Conservation (phyloP, 2,329 filamentous ascomycete species). For the Penicillium rolfsii region DNA sequence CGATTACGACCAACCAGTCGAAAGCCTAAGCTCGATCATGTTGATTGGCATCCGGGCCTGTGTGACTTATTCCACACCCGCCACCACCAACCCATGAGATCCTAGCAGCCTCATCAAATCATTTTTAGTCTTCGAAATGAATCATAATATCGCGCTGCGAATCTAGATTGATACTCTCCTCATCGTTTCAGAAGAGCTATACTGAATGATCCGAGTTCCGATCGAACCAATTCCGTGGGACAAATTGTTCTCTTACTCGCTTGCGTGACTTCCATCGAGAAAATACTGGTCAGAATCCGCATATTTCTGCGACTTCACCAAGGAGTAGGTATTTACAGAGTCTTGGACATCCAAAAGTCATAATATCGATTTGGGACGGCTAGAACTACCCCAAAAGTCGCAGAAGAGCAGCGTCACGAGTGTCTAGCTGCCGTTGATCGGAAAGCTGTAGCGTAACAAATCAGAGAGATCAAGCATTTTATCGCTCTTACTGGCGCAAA, state of each 20-base stretch:
- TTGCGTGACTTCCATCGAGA: too few species aligned
- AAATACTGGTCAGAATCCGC: too few species aligned
- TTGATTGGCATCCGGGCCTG: not conserved
- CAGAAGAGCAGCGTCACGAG: constrained; percentile 34
- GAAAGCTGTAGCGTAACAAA: constrained; percentile 48
- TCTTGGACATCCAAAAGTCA: not conserved
- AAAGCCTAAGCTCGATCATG: not conserved
- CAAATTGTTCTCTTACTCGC: too few species aligned
- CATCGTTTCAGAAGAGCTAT: not conserved
- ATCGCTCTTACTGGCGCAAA: constrained; percentile 50
- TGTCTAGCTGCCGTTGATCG: constrained; percentile 32
- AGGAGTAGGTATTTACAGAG: too few species aligned
- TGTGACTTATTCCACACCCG: not conserved
- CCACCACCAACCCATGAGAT: not conserved
- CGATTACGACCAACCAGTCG: not conserved
- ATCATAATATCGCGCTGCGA: not conserved
- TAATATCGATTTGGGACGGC: not conserved
- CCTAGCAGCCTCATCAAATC: not conserved
- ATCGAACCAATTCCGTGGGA: too few species aligned
- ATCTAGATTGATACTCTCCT: not conserved
- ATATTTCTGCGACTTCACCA: too few species aligned
- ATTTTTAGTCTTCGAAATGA: not conserved
- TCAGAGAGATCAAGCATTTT: constrained; percentile 51
- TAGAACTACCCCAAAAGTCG: constrained; percentile 18
- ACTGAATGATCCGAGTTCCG: not conserved